Evolutionary conservation across 495 filamentous ascomycete genomes (phyloP).

Genomic region (Cryomyces minteri): DNA sequence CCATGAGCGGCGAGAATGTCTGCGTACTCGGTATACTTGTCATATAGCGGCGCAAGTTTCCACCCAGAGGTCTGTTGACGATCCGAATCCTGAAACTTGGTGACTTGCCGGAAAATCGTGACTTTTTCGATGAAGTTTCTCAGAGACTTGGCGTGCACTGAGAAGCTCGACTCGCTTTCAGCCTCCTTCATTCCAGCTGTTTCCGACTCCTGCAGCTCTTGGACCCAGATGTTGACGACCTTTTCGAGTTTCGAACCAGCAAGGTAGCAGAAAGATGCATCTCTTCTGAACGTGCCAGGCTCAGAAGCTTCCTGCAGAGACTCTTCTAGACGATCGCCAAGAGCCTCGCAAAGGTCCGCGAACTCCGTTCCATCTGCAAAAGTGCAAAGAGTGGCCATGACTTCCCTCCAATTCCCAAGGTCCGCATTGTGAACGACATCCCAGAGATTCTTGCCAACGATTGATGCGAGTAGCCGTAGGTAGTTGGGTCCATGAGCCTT

Average conservation of each 20-base stretch:
- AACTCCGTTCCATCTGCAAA: constrained; percentile 85
- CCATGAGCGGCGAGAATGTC: constrained; percentile 88
- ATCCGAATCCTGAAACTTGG: constrained; percentile 75
- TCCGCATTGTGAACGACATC: constrained; percentile 95
- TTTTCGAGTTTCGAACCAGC: constrained; percentile 95
- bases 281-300: constrained; percentile 41
- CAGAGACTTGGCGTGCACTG: constrained; percentile 72
- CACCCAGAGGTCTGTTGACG: constrained; percentile 51
- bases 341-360: constrained; percentile 84
- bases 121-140: constrained; percentile 97
- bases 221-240: constrained; percentile 83
- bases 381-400: constrained; percentile 88
- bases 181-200: constrained; percentile 48
- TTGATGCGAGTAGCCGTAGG: constrained; percentile 71
- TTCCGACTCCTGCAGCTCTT: constrained; percentile 69
- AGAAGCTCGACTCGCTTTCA: constrained; percentile 62
- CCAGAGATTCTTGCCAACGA: constrained; percentile 94
- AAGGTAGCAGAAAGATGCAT: constrained; percentile 90
- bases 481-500: constrained; percentile 77
- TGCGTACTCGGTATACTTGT: constrained; percentile 93
- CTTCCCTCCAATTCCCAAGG: constrained; percentile 84
- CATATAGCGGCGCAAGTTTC: constrained; percentile 78
- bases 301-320: constrained; percentile 27
- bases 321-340: constrained; percentile 83
- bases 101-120: constrained; percentile 86